Evolutionary conservation across 2,329 filamentous ascomycete species (phyloP).

Genomic region (Diaporthe australafricana): DNA sequence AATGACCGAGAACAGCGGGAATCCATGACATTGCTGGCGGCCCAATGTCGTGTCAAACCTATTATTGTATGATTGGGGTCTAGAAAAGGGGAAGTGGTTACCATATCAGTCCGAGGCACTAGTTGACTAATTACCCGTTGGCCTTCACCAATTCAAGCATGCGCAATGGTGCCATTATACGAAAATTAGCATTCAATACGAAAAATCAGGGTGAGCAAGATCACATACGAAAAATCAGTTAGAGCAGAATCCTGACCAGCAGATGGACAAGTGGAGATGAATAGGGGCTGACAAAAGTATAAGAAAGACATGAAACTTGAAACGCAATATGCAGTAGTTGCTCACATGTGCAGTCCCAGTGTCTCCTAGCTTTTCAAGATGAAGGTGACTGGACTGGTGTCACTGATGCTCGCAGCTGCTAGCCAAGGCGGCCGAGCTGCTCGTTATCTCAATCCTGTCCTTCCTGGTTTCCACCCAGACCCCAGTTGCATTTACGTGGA

Average conservation of each 20-base stretch:
- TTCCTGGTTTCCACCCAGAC: slow-evolving; percentile 63
- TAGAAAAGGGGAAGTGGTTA: too few species aligned
- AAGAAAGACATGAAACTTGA: neutral
- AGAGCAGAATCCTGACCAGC: neutral
- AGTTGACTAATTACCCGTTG: too few species aligned
- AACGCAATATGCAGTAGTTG: neutral
- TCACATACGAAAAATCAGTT: too few species aligned
- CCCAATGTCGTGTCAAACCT: too few species aligned
- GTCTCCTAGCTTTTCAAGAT: neutral
- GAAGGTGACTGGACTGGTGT: neutral
- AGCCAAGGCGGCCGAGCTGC: neutral
- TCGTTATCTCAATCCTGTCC: slow-evolving; percentile 54
- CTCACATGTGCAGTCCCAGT: neutral
- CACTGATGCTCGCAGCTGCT: neutral
- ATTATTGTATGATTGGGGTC: too few species aligned
- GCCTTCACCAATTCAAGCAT: too few species aligned
- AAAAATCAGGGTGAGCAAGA: neutral
- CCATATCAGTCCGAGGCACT: too few species aligned
- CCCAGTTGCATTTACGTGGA: slow-evolving; percentile 57
- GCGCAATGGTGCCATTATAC: neutral
- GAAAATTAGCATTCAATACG: neutral
- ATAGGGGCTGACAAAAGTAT: neutral
- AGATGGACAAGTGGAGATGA: neutral
- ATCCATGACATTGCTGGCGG: too few species aligned
- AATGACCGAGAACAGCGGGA: too few species aligned